A percentile compares a stretch with the other conserved stretches of the same genome.
Evolutionary conservation across 2,329 filamentous ascomycete genomes (phyloP).

Genomic region (Botrytis elliptica): DNA sequence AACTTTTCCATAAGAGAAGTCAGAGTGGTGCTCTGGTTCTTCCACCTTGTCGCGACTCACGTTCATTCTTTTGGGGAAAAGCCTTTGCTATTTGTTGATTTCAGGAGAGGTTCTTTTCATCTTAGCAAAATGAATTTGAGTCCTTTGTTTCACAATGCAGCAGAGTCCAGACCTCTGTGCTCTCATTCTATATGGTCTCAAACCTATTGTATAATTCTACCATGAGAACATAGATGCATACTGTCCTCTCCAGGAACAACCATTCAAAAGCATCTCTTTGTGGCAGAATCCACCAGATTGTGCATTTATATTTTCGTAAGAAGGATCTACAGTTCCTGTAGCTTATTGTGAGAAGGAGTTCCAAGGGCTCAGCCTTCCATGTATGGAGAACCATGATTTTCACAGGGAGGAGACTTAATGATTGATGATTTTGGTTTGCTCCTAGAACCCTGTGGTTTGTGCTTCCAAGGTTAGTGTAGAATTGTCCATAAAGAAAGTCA

Average conservation of each 20-base stretch:
- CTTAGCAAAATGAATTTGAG: not conserved
- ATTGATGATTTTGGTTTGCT: not conserved
- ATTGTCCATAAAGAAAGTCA: not conserved
- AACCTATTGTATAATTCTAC: not conserved
- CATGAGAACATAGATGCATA: not conserved
- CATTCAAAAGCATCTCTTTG: accelerated
- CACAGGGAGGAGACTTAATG: not conserved
- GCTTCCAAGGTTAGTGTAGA: not conserved
- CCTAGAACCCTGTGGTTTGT: not conserved
- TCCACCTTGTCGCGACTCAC: no score
- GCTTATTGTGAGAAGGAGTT: not conserved
- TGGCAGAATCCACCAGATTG: not conserved
- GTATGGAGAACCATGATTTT: not conserved
- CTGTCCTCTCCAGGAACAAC: not conserved
- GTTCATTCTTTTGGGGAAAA: no score
- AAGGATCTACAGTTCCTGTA: not conserved
- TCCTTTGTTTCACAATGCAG: no score
- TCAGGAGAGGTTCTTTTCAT: not conserved
- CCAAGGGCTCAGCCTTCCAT: not conserved
- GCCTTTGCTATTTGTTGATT: not conserved
- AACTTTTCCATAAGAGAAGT: not conserved
- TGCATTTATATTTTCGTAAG: not conserved
- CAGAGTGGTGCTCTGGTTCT: not conserved
- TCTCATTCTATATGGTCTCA: not conserved
- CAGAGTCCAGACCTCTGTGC: no score